Base-by-base conservation (phyloP, 2,329 filamentous ascomycete species). In the Anthostomella pinea region DNA sequence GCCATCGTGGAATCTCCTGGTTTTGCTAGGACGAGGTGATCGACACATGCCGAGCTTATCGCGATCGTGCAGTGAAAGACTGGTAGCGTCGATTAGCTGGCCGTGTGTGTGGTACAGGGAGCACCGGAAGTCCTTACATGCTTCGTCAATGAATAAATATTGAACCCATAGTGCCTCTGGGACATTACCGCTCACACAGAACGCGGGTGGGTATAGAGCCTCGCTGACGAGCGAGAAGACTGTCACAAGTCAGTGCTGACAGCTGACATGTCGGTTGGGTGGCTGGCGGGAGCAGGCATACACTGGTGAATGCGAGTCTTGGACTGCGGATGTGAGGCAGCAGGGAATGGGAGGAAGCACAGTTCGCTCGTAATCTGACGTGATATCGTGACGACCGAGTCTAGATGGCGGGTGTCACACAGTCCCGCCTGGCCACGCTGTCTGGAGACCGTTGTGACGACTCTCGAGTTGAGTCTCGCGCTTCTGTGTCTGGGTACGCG, bases 1-100 rank as follows among this genome's bases (percentile, higher is more conserved):
- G 34, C 39, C 14, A 36, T 26, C 5, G 35, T 29, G 8, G 45
- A 42, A 6, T 43, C 32, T 13, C 11, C 21, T 2, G 36, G 16
- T 16, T 41, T 29, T 7, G 9, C 34, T 9, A 31, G 33, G 4
- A 46, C 9, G 19, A 46, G 43, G 25, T n/a, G n/a, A n/a, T 37
- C 40, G 18, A 37, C 37, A 20, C 33, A 40, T 6, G 40, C 43
- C 7, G 34, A 35, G 15, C 40, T 30, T 10, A 43, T 28, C 10
- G 40, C 43, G 13, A 43, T 18, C 2, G 28, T 43, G n/a, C 33
- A 38, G 28, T 46, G 40, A 20, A 46, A 46, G 22, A 43, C 43
- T 46, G 8, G 6, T 6, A 17, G n/a, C 1, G 14, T 22, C 4
- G 37, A 18, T 30, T 7, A 30, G 15, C n/a, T 6, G 1, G 8